A percentile compares a stretch with the other conserved stretches of the same genome.
Evolutionary conservation across 2,329 filamentous ascomycete genomes (phyloP).

Genomic region (Akanthomyces dipterigenus): DNA sequence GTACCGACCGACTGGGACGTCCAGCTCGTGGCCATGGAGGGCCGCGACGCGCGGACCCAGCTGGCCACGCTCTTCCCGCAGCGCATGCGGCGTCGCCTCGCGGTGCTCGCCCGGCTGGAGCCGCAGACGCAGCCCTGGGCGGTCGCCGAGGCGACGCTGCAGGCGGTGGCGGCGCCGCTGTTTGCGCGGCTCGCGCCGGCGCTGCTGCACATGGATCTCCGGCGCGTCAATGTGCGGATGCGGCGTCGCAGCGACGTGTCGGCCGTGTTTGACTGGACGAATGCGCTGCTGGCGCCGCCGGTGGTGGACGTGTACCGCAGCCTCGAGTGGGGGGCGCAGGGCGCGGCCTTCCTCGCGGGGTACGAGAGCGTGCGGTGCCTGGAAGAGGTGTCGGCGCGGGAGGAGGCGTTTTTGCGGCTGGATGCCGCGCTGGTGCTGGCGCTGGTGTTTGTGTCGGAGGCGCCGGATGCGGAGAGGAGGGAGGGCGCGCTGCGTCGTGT

Average conservation of each 20-base stretch:
- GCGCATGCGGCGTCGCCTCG: conserved; percentile 14
- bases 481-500: conserved; percentile 11
- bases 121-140: conserved; percentile 10
- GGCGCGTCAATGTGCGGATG: conserved; percentile 13
- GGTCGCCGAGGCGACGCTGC: neutral
- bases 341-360: conserved; percentile 11
- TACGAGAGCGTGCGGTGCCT: conserved; percentile 4
- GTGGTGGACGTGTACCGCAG: conserved; percentile 14
- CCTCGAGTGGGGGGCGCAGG: conserved; percentile 12
- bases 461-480: conserved; percentile 12
- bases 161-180: conserved; percentile 8
- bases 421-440: conserved; percentile 16
- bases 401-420: conserved; percentile 14
- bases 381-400: conserved; percentile 1
- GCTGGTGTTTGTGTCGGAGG: conserved; percentile 17
- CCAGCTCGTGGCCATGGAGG: conserved; percentile 14
- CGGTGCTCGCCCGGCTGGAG: conserved; percentile 4
- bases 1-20: conserved; percentile 11
- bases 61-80: conserved; percentile 6
- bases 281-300: conserved; percentile 13
- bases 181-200: neutral
- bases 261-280: conserved; percentile 17
- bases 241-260: neutral
- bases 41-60: neutral
- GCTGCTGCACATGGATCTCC: conserved; percentile 17